phyloP scores from a whole-genome alignment of 2,329 filamentous ascomycete genomes.

The Exophiala aquamarina region DNA sequence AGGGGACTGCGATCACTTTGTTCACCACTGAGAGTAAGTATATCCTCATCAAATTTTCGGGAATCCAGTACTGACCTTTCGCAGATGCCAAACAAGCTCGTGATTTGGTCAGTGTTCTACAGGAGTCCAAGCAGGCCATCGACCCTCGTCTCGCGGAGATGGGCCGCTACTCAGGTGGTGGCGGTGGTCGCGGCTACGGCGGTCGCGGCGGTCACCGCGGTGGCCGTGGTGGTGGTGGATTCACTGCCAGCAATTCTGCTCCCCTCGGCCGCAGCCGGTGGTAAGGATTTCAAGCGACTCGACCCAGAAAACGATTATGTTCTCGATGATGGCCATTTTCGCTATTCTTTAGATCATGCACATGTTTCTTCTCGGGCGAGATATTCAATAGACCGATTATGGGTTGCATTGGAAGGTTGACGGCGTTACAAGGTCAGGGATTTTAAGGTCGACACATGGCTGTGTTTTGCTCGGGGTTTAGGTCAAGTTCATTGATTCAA shows the following conservation, averaged over 20 bases:
- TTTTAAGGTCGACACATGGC: not conserved
- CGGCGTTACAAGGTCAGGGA: not conserved
- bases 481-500: not conserved
- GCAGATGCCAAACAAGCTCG: constrained; percentile 90
- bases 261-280: constrained; percentile 58
- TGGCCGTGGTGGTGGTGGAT: constrained; percentile 52
- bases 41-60: not conserved
- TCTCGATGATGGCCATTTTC: not conserved
- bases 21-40: constrained; percentile 97
- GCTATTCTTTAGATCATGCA: not conserved
- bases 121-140: constrained; percentile 97
- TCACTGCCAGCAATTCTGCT: constrained; percentile 59
- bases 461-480: not conserved
- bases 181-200: constrained; percentile 66
- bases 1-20: constrained; percentile 98
- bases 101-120: constrained; percentile 89
- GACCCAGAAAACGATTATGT: not conserved
- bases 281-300: constrained; percentile 39
- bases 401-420: not conserved
- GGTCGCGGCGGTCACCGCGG: constrained; percentile 66
- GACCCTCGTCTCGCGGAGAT: constrained; percentile 95
- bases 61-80: constrained; percentile 13
- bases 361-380: not conserved
- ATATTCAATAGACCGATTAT: no score
- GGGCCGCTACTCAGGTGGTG: constrained; percentile 85